A percentile compares a stretch with the other conserved stretches of the same genome.
Conservation (phyloP, 2,329 filamentous ascomycete genomes). For the Huntiella decipiens region DNA sequence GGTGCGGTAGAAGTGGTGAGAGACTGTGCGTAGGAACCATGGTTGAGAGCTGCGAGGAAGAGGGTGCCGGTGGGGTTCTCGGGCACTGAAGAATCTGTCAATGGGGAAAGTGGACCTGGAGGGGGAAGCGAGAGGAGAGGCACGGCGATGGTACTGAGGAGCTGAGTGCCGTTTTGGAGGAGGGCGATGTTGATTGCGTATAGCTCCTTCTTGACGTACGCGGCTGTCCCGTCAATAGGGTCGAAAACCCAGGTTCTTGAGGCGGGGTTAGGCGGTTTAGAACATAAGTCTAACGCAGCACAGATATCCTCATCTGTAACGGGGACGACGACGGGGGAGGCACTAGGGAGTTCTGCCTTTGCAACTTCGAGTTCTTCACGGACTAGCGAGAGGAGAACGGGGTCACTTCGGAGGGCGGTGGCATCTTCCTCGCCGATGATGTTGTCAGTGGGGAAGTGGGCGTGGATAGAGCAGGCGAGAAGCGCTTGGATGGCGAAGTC, state of each 20-base stretch:
- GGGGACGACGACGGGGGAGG: slow-evolving; percentile 17
- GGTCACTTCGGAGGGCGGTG: slow-evolving; percentile 25
- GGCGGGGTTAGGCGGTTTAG: slow-evolving; percentile 19
- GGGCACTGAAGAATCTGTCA: slow-evolving; percentile 27
- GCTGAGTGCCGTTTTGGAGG: slow-evolving; percentile 29
- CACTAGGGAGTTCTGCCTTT: slow-evolving; percentile 13
- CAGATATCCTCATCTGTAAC: slow-evolving; percentile 27
- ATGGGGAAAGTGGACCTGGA: neutral
- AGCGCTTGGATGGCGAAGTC: slow-evolving; percentile 41
- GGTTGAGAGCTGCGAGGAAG: slow-evolving; percentile 28
- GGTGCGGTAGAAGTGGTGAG: slow-evolving; percentile 16
- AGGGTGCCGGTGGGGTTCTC: slow-evolving; percentile 26
- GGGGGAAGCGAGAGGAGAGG: slow-evolving; percentile 22
- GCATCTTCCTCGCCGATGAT: slow-evolving; percentile 40
- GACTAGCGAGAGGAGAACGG: slow-evolving; percentile 24
- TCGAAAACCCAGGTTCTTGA: slow-evolving; percentile 39
- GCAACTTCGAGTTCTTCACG: slow-evolving; percentile 24
- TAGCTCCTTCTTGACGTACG: slow-evolving; percentile 32
- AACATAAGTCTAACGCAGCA: slow-evolving; percentile 32
- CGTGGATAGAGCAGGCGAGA: slow-evolving; percentile 29
- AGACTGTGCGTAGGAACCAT: slow-evolving; percentile 29
- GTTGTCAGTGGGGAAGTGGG: slow-evolving; percentile 29
- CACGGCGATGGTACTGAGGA: slow-evolving; percentile 30
- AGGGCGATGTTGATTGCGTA: slow-evolving; percentile 40
- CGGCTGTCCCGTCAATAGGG: slow-evolving; percentile 41